Evolutionary conservation across 2,329 filamentous ascomycete genomes (phyloP), one percentile per base, ranked within the genome.

Genomic region (Sphaerulina musiva): DNA sequence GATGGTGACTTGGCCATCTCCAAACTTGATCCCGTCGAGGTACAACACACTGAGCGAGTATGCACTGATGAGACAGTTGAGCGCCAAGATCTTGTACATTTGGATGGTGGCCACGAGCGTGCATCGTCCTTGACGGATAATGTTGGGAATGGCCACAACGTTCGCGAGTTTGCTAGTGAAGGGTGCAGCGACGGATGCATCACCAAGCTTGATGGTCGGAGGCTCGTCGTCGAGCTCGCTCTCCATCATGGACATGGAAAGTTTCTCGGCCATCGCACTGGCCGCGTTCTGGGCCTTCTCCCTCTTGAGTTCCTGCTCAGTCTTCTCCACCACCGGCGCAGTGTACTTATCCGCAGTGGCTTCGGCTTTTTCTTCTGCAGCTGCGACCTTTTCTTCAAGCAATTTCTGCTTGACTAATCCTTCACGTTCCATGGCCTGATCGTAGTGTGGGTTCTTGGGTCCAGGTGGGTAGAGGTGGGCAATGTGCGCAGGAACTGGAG

Each of bases 81-180:
- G 78, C 6, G 93, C 93, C 48, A 98, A 82, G 65, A 98, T 98
- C 80, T 69, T 98, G 83, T 98, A 98, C 92, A 98, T 98, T 77
- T 98, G 93, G 61, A 98, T 97, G 0, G 93, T 98, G 32, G 93
- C 93, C 51, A 98, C 93, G 17, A 98, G 83, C 6, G 93, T 98
- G 77, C 93, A 98, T 59, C 93, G 87, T 54, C 93, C 93, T 76
- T 98, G 93, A 55, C 93, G 88, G 67, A 98, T 93, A 66, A 98
- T 98, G 75, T 98, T 98, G 49, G 93, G 92, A 55, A 98, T 90
- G 38, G 93, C 93, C 65, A 98, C 83, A 55, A 98, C 93, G 67
- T 98, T 96, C 63, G 91, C 88, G 42, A 98, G 81, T 76, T 98
- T 98, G 70, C 89, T 95, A 0, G 93, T 98, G 72, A 98, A 98